Evolutionary conservation across 1,139 yeast species (phyloP), one percentile per base, ranked within the genome.

Genomic region (Cylindricascospora bacillispora): DNA sequence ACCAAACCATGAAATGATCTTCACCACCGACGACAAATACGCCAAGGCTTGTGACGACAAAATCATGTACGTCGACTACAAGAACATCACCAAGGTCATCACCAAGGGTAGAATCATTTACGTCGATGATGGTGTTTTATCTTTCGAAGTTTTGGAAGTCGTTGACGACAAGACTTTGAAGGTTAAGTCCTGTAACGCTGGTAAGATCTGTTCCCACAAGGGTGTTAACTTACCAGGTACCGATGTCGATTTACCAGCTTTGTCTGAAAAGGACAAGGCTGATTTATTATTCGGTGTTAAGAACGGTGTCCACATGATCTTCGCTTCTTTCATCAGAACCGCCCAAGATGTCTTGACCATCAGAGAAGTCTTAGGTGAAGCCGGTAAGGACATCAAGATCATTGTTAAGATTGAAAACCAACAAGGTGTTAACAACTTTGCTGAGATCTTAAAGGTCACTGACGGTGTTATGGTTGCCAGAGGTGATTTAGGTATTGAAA

Each of bases 381-480:
- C 83, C 35, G 98, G 98, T 60, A 78, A 77, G 65, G 80, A 82
- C 56, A 82, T 89, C 60, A 92, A 89, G 70, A 85, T 89, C 63
- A 85, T 89, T 52, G 79, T 86, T 59, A 89, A 89, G 74, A 86
- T 89, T 60, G 99, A 89, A 70, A 86, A 85, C 70, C 95, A 86
- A 68, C 99, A 89, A 67, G 99, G 99, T 70, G 97, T 89, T 55
- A 85, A 89, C 78, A 89, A 89, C 76, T 89, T 89, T 60, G 98
- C 89, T 62, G 95, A 83, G 42, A 89, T 89, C 56, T 76, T 89
- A 60, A 62, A 60, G 52, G 93, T 77, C 62, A 89, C 98, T 41
- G 98, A 92, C 59, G 99, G 97, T 71, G 95, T 89, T 57, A 89
- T 89, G 98, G 97, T 89, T 59, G 99, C 99, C 53, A 78, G 99